A percentile compares a stretch with the other conserved stretches of the same genome.
Evolutionary conservation across 345 rosid species (phyloP).

Genomic region (Populus tremula): DNA sequence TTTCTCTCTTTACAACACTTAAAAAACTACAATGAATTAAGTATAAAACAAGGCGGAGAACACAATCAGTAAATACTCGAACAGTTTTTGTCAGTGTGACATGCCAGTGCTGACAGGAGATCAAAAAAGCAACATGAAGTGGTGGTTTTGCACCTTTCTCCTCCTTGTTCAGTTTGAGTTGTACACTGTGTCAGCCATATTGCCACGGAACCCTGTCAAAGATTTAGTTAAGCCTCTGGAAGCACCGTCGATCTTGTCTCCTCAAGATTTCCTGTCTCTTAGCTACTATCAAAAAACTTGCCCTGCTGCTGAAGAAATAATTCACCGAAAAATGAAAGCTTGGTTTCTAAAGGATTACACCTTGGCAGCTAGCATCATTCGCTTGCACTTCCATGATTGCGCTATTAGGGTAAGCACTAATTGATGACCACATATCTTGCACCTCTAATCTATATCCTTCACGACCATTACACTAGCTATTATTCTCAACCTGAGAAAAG

Average conservation of each 20-base stretch:
- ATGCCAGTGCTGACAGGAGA: neutral
- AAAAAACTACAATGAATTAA: neutral
- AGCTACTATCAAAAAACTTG: conserved; percentile 6
- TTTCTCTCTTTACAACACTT: neutral
- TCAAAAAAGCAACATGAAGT: conserved; percentile 10
- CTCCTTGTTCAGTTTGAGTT: conserved; percentile 10
- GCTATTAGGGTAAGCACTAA: conserved; percentile 15
- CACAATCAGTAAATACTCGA: neutral
- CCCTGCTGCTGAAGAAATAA: conserved; percentile 19
- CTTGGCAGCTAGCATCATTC: conserved; percentile 23
- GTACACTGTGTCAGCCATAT: neutral
- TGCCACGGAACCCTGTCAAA: neutral
- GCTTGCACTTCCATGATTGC: conserved; percentile 29
- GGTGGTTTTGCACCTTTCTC: neutral
- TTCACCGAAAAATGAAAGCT: conserved; percentile 6
- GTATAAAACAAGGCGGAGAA: neutral
- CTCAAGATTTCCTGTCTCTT: neutral
- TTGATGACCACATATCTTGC: neutral
- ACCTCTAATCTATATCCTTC: neutral
- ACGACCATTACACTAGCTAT: no score
- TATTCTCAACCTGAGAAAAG: neutral
- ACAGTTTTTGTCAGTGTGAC: neutral
- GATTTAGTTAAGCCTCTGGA: neutral
- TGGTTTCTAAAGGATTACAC: conserved; percentile 20
- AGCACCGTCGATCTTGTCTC: neutral